phyloP scores from a whole-genome alignment of 257 asterid species.

The Lithospermum erythrorhizon region DNA sequence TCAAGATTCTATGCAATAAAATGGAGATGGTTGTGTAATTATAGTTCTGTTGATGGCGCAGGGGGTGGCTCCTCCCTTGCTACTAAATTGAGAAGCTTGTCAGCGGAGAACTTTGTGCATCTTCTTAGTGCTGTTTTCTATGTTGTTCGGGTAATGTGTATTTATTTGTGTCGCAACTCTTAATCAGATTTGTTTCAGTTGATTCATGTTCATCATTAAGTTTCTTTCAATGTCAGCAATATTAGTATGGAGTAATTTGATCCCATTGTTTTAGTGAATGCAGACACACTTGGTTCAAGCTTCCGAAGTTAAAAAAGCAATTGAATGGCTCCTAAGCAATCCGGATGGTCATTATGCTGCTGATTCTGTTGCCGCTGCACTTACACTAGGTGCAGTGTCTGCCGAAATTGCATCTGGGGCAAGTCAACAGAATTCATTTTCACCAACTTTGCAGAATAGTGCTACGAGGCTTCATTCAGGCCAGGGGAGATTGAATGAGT shows the following conservation, averaged over 20 bases:
- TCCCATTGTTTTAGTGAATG: slow-evolving; percentile 79
- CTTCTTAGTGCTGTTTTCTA: slow-evolving; percentile 77
- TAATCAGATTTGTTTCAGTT: neutral
- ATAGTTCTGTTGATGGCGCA: slow-evolving; percentile 13
- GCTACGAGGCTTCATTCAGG: slow-evolving; percentile 23
- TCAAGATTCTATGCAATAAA: neutral
- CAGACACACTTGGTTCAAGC: slow-evolving; percentile 93
- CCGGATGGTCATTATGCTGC: slow-evolving; percentile 96
- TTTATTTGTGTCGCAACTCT: slow-evolving; percentile 13
- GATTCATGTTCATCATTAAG: slow-evolving; percentile 9
- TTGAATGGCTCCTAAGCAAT: slow-evolving; percentile 92
- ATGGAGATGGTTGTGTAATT: neutral
- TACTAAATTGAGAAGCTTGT: slow-evolving; percentile 73
- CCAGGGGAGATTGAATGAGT: slow-evolving; percentile 63
- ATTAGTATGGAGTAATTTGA: slow-evolving; percentile 9
- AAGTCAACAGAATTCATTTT: slow-evolving; percentile 33
- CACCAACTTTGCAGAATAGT: slow-evolving; percentile 35
- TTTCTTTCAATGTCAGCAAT: neutral
- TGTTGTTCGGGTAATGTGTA: slow-evolving; percentile 85
- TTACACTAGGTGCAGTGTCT: slow-evolving; percentile 84
- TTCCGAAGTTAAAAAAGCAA: slow-evolving; percentile 85
- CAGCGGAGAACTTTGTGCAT: slow-evolving; percentile 82
- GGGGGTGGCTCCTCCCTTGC: slow-evolving; percentile 93
- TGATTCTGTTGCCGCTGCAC: slow-evolving; percentile 97
- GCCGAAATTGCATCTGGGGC: slow-evolving; percentile 56